phyloP scores from a whole-genome alignment of 208 protist species.

The Leishmania amazonensis region DNA sequence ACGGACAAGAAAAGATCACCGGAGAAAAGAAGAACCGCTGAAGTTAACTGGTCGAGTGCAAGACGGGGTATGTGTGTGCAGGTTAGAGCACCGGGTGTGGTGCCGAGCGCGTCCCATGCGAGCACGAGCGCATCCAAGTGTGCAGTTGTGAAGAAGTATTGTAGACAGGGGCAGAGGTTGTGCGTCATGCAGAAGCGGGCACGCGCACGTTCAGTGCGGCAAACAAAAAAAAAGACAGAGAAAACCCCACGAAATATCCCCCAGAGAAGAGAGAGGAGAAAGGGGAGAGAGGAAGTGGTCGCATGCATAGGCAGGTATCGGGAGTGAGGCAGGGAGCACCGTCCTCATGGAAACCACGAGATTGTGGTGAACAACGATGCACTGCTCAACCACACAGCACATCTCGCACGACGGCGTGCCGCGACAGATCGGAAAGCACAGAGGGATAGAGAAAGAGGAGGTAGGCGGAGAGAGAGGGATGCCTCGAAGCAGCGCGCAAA shows the following conservation, averaged over 20 bases:
- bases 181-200: background rate
- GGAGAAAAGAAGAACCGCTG: background rate
- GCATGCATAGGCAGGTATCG: background rate
- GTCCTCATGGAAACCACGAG: background rate
- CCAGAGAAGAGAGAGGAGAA: background rate
- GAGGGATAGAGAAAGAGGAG: slow-evolving; percentile 8
- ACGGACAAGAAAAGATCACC: background rate
- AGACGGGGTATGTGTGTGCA: background rate
- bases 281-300: background rate
- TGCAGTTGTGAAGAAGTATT: background rate
- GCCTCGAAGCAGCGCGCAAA: background rate
- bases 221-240: background rate
- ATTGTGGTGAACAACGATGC: background rate
- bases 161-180: too few species aligned
- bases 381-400: background rate
- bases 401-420: background rate
- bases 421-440: slow-evolving; percentile 9
- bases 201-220: background rate
- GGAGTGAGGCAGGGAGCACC: background rate
- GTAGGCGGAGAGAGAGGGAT: background rate
- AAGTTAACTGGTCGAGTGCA: background rate
- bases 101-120: background rate
- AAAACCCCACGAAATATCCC: background rate
- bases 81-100: background rate
- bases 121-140: background rate